Conservation (phyloP, 2,329 filamentous ascomycete genomes). For the Diaporthe sp. region DNA sequence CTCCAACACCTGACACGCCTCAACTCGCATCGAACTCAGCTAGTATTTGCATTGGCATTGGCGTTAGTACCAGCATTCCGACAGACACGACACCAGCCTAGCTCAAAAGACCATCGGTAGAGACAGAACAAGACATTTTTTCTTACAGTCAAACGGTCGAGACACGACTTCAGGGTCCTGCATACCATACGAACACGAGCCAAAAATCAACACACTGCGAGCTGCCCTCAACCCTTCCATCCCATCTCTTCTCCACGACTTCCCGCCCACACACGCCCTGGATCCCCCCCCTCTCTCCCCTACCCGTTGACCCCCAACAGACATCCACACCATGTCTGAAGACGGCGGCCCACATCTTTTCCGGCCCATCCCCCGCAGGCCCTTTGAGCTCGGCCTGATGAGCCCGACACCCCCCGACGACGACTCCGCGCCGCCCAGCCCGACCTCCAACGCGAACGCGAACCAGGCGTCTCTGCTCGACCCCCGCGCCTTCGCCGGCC, state of each 20-base stretch:
- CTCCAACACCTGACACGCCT: constrained; percentile 19
- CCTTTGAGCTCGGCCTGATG: constrained; percentile 73
- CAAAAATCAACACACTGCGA: constrained; percentile 6
- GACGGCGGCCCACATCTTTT: constrained; percentile 67
- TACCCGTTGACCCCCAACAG: not conserved
- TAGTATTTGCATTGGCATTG: constrained; percentile 16
- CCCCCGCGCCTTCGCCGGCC: constrained; percentile 47
- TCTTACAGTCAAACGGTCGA: not conserved
- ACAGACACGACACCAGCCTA: not conserved
- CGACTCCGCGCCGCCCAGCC: constrained; percentile 48
- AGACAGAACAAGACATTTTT: not conserved
- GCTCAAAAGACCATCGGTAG: not conserved
- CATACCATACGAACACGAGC: constrained; percentile 8
- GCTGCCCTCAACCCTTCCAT: constrained; percentile 18
- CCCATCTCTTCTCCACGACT: not conserved
- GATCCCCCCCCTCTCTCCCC: no score
- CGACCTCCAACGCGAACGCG: constrained; percentile 59
- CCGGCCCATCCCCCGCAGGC: constrained; percentile 79
- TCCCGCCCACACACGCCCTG: not conserved
- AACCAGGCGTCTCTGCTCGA: constrained; percentile 50
- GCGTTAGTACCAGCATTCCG: constrained; percentile 13
- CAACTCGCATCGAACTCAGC: not conserved
- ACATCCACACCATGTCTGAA: constrained; percentile 52
- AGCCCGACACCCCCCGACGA: constrained; percentile 61
- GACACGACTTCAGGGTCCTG: constrained; percentile 4